Percentiles rank a stretch among this genome's conserved stretches.
These are phyloP conservation scores for Dendrobium chrysotoxum DNA, from an alignment of 106 monocot species.

Conservation along the genomic window DNA sequence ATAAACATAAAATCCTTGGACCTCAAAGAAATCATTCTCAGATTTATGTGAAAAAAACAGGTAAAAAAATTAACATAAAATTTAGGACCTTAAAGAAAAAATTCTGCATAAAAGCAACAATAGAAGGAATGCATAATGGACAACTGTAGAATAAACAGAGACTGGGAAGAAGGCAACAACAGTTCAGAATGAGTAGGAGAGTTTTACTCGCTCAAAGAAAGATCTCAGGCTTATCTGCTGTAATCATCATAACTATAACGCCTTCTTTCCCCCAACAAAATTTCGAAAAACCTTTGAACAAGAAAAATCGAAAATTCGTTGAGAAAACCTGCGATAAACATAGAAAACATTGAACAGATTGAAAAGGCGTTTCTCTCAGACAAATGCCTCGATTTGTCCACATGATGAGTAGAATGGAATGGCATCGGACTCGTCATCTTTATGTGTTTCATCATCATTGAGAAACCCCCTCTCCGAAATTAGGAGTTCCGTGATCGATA, in stretches of 20 bases:
- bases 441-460: conserved; percentile 2
- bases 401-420: conserved; percentile 19
- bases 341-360: no score
- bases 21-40: no score
- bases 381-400: conserved; percentile 10
- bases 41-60: no score
- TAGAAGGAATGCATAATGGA: no score
- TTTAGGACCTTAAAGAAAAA: no score
- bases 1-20: no score
- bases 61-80: no score
- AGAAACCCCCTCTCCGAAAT: background rate
- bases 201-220: conserved; percentile 15
- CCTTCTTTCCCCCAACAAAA: background rate
- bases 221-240: conserved; percentile 6
- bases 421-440: conserved; percentile 16
- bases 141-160: background rate
- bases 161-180: background rate
- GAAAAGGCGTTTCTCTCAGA: no score
- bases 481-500: background rate
- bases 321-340: no score
- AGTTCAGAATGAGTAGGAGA: conserved; percentile 32
- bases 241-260: background rate
- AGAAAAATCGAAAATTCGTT: no score
- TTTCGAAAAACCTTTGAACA: background rate
- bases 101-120: no score